Evolutionary conservation across 257 asterid species (phyloP), one percentile per base, ranked within the genome.

Genomic region (Thymus quinquecostatus): DNA sequence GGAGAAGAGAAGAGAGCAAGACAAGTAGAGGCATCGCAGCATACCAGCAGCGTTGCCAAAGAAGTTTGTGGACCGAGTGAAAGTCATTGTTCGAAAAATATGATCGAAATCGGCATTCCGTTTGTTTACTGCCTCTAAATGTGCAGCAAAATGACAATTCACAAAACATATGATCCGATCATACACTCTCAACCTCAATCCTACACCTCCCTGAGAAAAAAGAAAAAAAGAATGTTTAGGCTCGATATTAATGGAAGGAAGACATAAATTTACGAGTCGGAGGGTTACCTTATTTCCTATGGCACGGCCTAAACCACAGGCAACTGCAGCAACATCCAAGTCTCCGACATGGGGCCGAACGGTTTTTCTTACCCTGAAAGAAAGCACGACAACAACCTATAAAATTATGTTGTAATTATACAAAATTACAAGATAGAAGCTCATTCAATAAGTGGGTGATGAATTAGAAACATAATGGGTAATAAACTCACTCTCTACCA

Each of bases 261-360:
- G 64, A 10, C 63, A 27, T 2, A 21, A 30, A 27, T 28, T 10
- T 13, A 27, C 9, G 3, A n/a, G 28, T 7, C 53, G 3, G 1
- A n/a, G 30, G 66, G 29, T 59, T 85, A 86, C 98, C 96, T 92
- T 92, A 64, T 92, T 92, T 78, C 98, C 98, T 55, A 92, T 88
- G n/a, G 98, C 98, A 64, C 92, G 98, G 41, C 98, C 98, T 68
- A 90, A 83, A 66, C 98, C 98, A 80, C 98, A 92, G 0, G 97
- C 96, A 1, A 92, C 98, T 33, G 98, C 98, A 38, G 70, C 97
- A 75, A 89, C 93, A 59, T 92, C 98, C 74, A 93, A 88, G 79
- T 93, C 98, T 54, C 98, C 98, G 21, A 85, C 93, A 58, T 90
- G 92, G 45, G 79, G 80, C 75, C 98, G 77, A 41, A 88, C 82